phyloP scores from a whole-genome alignment of 768 basidiomycete genomes.

The Lactarius tabidus region DNA sequence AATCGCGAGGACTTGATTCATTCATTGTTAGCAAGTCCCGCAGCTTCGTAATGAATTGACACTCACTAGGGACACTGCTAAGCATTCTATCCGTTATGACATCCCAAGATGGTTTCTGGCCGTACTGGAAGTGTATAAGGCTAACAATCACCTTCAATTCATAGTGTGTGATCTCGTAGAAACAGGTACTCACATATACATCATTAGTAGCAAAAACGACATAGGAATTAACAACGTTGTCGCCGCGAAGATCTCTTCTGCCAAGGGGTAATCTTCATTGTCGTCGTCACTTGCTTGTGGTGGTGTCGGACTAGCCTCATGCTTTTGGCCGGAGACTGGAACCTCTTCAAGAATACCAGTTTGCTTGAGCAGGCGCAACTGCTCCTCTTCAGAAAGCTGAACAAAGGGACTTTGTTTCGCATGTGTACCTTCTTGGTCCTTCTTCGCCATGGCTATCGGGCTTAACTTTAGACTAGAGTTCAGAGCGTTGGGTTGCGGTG shows the following conservation, averaged over 20 bases:
- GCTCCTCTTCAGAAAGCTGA: conserved; percentile 23
- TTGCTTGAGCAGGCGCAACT: conserved; percentile 20
- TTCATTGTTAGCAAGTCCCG: not conserved
- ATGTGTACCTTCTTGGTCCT: conserved; percentile 1
- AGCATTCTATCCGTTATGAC: conserved; percentile 55
- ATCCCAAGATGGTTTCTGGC: conserved; percentile 47
- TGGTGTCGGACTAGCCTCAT: not conserved
- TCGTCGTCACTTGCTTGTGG: conserved; percentile 25
- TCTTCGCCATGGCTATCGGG: conserved; percentile 12
- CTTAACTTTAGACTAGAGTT: not conserved
- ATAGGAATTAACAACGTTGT: conserved; percentile 66
- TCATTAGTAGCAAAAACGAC: conserved; percentile 68
- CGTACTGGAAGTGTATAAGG: conserved; percentile 76
- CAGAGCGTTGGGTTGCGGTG: not conserved
- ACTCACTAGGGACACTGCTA: conserved; percentile 68
- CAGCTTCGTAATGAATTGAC: not conserved
- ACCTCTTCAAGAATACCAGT: conserved; percentile 41
- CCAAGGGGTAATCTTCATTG: conserved; percentile 42
- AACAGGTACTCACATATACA: conserved; percentile 70
- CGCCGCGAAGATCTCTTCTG: conserved; percentile 69
- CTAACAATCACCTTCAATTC: conserved; percentile 36
- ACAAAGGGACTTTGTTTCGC: not conserved
- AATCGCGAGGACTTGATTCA: conserved; percentile 55
- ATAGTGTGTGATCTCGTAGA: not conserved
- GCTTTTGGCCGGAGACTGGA: conserved; percentile 8